Percentiles rank a stretch among this genome's conserved stretches.
phyloP scores from a whole-genome alignment of 768 basidiomycete species.

The Lepiota brunneoincarnata region DNA sequence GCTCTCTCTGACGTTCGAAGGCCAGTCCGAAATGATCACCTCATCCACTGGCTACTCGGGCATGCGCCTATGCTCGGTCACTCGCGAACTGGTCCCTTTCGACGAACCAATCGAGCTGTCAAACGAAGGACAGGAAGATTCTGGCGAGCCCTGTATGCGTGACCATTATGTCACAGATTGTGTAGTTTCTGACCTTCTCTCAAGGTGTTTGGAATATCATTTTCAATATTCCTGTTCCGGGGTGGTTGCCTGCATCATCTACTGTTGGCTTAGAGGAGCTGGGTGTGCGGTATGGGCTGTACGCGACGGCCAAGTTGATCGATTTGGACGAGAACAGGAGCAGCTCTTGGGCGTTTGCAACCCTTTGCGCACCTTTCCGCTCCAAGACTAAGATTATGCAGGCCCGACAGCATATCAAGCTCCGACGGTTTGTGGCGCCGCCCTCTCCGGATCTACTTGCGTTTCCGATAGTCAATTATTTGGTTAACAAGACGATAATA shows the following conservation, averaged over 20 bases:
- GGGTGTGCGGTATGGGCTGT: slow-evolving; percentile 65
- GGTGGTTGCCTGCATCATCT: slow-evolving; percentile 78
- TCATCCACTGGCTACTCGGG: slow-evolving; percentile 64
- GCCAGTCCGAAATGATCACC: slow-evolving; percentile 75
- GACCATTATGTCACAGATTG: slow-evolving; percentile 1
- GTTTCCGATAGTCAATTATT: slow-evolving; percentile 36
- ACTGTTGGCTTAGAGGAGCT: slow-evolving; percentile 46
- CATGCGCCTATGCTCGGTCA: slow-evolving; percentile 63
- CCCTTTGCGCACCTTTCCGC: slow-evolving; percentile 56
- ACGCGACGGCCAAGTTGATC: slow-evolving; percentile 61
- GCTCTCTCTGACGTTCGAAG: slow-evolving; percentile 77
- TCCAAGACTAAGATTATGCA: slow-evolving; percentile 39
- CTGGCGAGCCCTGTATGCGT: slow-evolving; percentile 45
- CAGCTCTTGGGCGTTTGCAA: slow-evolving; percentile 43
- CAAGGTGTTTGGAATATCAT: slow-evolving; percentile 66
- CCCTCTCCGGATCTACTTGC: slow-evolving; percentile 31
- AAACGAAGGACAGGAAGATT: slow-evolving; percentile 63
- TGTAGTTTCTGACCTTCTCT: neutral
- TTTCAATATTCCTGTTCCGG: slow-evolving; percentile 84
- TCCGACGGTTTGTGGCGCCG: slow-evolving; percentile 55
- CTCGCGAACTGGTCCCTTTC: slow-evolving; percentile 57
- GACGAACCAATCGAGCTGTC: slow-evolving; percentile 52
- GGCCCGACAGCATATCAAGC: slow-evolving; percentile 38
- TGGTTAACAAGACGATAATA: slow-evolving; percentile 36
- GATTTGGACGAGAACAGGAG: slow-evolving; percentile 39